Percentiles rank a stretch among this genome's conserved stretches.
phyloP scores from a whole-genome alignment of 2,329 filamentous ascomycete genomes.

The Blastomyces silverae region DNA sequence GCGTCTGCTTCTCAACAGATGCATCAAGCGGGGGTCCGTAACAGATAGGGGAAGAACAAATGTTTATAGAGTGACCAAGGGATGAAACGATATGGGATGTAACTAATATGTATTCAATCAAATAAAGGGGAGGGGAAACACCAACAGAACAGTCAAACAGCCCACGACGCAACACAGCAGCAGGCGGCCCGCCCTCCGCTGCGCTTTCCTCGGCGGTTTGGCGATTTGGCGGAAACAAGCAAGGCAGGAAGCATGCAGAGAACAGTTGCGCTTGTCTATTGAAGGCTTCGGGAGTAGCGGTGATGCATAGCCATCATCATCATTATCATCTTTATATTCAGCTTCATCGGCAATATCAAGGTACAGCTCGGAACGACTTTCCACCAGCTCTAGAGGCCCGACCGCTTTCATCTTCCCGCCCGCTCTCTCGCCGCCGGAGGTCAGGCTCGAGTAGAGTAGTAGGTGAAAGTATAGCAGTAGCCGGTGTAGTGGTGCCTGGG shows the following conservation, averaged over 20 bases:
- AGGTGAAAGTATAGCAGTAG: background rate
- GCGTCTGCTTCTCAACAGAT: background rate
- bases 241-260: background rate
- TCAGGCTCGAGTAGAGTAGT: background rate
- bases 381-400: background rate
- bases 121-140: background rate
- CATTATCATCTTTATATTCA: background rate
- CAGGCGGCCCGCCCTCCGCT: background rate
- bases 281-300: background rate
- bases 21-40: background rate
- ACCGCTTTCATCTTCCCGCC: background rate
- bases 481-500: no score
- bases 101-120: background rate
- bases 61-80: background rate
- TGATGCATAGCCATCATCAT: background rate
- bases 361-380: background rate
- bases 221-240: background rate
- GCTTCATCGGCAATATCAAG: background rate
- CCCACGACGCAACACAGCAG: conserved; percentile 8
- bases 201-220: conserved; percentile 10
- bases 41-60: background rate
- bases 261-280: background rate
- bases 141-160: conserved; percentile 12
- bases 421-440: background rate
- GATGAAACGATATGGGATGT: background rate